Percentiles rank a stretch among this genome's conserved stretches.
phyloP scores from a whole-genome alignment of 2,329 filamentous ascomycete genomes.

The Hypoxylon sp. region DNA sequence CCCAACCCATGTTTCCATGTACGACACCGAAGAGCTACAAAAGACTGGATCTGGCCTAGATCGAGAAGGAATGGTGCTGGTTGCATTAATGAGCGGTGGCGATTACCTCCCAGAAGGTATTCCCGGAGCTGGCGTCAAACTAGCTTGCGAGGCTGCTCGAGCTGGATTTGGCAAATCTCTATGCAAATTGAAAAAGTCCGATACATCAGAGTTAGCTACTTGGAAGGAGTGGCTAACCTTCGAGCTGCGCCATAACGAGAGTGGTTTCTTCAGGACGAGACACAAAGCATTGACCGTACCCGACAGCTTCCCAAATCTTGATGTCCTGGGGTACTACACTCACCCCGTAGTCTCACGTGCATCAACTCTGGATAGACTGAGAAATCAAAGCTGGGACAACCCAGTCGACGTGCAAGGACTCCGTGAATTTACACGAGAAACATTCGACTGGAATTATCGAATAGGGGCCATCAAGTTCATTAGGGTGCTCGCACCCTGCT shows the following conservation, averaged over 20 bases:
- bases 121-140: constrained; percentile 86
- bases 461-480: constrained; percentile 89
- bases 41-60: constrained; percentile 75
- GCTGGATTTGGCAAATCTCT: constrained; percentile 88
- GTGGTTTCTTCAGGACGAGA: constrained; percentile 81
- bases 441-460: constrained; percentile 88
- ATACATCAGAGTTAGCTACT: constrained; percentile 70
- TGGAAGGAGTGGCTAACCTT: constrained; percentile 82
- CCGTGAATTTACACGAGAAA: constrained; percentile 80
- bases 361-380: constrained; percentile 69
- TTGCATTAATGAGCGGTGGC: constrained; percentile 94
- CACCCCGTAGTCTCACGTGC: constrained; percentile 83
- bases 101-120: constrained; percentile 94
- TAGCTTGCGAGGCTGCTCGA: constrained; percentile 89
- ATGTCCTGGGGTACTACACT: constrained; percentile 88
- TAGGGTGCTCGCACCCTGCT: constrained; percentile 80
- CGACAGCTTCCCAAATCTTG: constrained; percentile 82
- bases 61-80: constrained; percentile 90
- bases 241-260: constrained; percentile 88
- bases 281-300: constrained; percentile 83
- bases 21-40: constrained; percentile 73
- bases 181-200: constrained; percentile 74
- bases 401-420: constrained; percentile 77
- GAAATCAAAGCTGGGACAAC: constrained; percentile 71
- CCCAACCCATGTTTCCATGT: constrained; percentile 89